Evolutionary conservation across 768 basidiomycete genomes (phyloP).

Genomic region (Baorangia bicolor): DNA sequence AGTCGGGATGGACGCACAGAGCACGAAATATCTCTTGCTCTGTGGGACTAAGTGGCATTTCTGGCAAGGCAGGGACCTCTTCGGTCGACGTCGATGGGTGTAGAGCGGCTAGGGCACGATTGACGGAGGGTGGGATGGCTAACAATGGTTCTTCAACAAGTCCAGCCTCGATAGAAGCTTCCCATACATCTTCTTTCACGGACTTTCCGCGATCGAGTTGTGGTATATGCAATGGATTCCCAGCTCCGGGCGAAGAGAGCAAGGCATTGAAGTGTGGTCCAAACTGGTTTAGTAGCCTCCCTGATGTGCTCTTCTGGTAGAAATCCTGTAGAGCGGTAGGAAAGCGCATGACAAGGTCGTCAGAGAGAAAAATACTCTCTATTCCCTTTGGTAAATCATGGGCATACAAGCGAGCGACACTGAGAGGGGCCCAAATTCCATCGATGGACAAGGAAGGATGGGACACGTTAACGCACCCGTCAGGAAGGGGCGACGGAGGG

Average conservation of each 20-base stretch:
- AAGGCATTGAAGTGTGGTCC: conserved; percentile 62
- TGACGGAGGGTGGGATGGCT: conserved; percentile 27
- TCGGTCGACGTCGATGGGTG: conserved; percentile 19
- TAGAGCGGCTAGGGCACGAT: conserved; percentile 31
- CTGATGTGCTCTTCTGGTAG: conserved; percentile 45
- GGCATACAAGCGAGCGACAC: conserved; percentile 47
- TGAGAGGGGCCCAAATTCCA: conserved; percentile 72
- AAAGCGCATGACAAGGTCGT: conserved; percentile 60
- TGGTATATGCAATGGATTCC: background rate
- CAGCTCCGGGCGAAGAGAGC: background rate
- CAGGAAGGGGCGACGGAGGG: conserved; percentile 35
- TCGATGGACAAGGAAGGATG: conserved; percentile 52
- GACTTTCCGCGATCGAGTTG: conserved; percentile 3
- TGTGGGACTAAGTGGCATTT: conserved; percentile 59
- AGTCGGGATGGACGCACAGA: conserved; percentile 59
- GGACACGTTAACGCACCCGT: conserved; percentile 49
- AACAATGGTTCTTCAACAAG: conserved; percentile 25
- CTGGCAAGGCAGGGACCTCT: conserved; percentile 10
- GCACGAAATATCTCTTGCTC: conserved; percentile 72
- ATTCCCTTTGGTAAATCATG: conserved; percentile 28
- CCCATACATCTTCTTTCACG: conserved; percentile 20
- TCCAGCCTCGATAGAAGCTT: conserved; percentile 15
- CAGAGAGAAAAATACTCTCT: conserved; percentile 59
- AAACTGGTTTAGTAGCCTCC: conserved; percentile 56
- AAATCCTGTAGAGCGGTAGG: conserved; percentile 61